These are phyloP conservation scores for Rhypophila decipiens DNA, from an alignment of 495 filamentous ascomycete genomes.

Conservation along the genomic window DNA sequence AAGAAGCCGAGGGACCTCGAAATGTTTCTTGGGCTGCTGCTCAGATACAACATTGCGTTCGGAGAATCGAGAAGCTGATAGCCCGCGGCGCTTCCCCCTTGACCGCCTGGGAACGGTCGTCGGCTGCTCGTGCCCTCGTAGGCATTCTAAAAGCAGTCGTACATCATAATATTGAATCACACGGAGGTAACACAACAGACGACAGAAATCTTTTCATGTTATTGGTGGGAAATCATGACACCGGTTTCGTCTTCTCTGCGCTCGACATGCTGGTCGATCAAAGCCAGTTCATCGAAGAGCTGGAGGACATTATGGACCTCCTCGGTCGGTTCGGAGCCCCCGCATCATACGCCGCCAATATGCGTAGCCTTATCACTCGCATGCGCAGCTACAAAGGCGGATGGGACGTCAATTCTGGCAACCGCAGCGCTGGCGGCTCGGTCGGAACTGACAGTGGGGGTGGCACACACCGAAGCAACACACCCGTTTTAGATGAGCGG, in stretches of 20 bases:
- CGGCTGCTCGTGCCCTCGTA: slow-evolving; percentile 34
- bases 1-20: slow-evolving; percentile 16
- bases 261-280: slow-evolving; percentile 33
- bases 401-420: not conserved
- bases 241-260: slow-evolving; percentile 30
- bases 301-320: slow-evolving; percentile 24
- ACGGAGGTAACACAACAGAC: slow-evolving; percentile 12
- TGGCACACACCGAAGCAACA: slow-evolving; percentile 8
- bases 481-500: slow-evolving; percentile 8
- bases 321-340: slow-evolving; percentile 21
- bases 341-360: slow-evolving; percentile 21
- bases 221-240: slow-evolving; percentile 31
- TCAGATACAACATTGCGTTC: slow-evolving; percentile 29
- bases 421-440: not conserved
- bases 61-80: slow-evolving; percentile 29
- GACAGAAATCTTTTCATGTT: slow-evolving; percentile 32
- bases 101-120: slow-evolving; percentile 22
- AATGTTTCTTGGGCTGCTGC: slow-evolving; percentile 31
- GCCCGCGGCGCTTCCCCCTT: slow-evolving; percentile 29
- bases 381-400: slow-evolving; percentile 19
- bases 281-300: slow-evolving; percentile 25
- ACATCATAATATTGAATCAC: slow-evolving; percentile 22
- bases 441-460: not conserved
- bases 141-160: slow-evolving; percentile 34
- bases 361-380: slow-evolving; percentile 22